Evolutionary conservation across 2,329 filamentous ascomycete species (phyloP).

Genomic region (Exophiala sp.): DNA sequence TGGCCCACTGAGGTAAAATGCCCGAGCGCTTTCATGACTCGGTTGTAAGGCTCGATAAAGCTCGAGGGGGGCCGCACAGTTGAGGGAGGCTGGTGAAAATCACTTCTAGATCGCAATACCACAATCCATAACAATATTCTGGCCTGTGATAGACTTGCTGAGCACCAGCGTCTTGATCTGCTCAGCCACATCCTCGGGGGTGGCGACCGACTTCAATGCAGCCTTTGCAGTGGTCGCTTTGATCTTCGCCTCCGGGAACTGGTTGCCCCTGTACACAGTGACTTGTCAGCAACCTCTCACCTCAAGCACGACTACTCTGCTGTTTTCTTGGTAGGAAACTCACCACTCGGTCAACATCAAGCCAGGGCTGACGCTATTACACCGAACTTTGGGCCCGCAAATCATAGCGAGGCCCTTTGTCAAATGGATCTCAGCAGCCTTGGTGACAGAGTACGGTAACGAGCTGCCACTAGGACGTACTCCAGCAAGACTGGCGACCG

Average conservation of each 20-base stretch:
- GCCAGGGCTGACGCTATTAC: conserved; percentile 61
- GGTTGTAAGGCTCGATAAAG: too few relatives aligned
- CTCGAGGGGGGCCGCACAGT: too few relatives aligned
- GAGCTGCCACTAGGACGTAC: conserved; percentile 59
- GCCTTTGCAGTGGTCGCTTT: conserved; percentile 27
- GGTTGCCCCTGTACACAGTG: conserved; percentile 15
- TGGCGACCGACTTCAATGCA: conserved; percentile 20
- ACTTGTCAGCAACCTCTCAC: neutral
- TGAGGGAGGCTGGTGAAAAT: too few relatives aligned
- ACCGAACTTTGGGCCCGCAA: conserved; percentile 56
- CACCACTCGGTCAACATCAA: conserved; percentile 62
- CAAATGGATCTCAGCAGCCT: conserved; percentile 65
- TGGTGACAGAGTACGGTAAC: conserved; percentile 68
- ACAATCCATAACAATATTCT: conserved; percentile 29
- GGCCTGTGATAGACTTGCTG: conserved; percentile 28
- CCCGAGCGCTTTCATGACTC: too few relatives aligned
- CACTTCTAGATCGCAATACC: conserved; percentile 27
- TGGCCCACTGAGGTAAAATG: too few relatives aligned
- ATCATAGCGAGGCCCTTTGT: conserved; percentile 60
- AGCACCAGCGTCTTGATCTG: conserved; percentile 25
- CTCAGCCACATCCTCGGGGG: conserved; percentile 32
- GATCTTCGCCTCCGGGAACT: conserved; percentile 28
- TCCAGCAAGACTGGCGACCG: conserved; percentile 59
- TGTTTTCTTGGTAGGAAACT: too few relatives aligned
- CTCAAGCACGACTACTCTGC: too few relatives aligned